Evolutionary conservation across 129 eudicot genomes (phyloP).

Genomic region (Escallonia rubra): DNA sequence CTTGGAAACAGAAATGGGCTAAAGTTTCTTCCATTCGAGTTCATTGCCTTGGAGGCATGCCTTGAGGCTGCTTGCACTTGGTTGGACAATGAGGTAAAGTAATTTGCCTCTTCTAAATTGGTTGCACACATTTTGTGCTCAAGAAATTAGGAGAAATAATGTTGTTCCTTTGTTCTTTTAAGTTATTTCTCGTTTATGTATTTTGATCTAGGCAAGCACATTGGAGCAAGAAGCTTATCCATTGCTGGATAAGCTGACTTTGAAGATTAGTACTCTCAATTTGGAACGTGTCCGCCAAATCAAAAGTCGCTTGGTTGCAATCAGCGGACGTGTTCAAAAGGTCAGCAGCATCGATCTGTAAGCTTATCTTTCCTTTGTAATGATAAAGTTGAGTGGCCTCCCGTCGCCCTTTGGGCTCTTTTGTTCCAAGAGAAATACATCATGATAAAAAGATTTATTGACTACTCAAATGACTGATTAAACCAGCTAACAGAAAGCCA

Average conservation of each 20-base stretch:
- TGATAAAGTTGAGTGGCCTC: no score
- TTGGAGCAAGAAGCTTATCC: slow-evolving; percentile 95
- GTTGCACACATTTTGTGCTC: no score
- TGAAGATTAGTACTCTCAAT: slow-evolving; percentile 85
- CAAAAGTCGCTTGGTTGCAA: slow-evolving; percentile 87
- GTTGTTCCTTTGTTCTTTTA: not conserved
- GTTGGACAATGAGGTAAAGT: slow-evolving; percentile 60
- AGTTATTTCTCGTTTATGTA: slow-evolving; percentile 4
- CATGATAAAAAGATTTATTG: no score
- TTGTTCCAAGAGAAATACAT: no score
- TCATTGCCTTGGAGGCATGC: slow-evolving; percentile 79
- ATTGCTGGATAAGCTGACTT: slow-evolving; percentile 87
- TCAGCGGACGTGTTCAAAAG: slow-evolving; percentile 95
- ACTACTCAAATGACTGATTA: no score
- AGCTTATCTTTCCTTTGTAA: no score
- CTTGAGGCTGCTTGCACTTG: slow-evolving; percentile 90
- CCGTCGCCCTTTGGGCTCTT: no score
- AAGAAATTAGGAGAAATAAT: no score
- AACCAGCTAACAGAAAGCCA: no score
- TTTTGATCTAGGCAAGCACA: slow-evolving; percentile 63
- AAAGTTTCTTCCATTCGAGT: slow-evolving; percentile 74
- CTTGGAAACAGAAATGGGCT: slow-evolving; percentile 63
- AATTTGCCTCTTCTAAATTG: not conserved
- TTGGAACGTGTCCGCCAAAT: slow-evolving; percentile 94
- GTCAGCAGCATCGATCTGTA: slow-evolving; percentile 8